A percentile compares a stretch with the other conserved stretches of the same genome.
These are phyloP conservation scores for Rhizopogon sp. DNA, from an alignment of 768 basidiomycete genomes.

Conservation along the genomic window DNA sequence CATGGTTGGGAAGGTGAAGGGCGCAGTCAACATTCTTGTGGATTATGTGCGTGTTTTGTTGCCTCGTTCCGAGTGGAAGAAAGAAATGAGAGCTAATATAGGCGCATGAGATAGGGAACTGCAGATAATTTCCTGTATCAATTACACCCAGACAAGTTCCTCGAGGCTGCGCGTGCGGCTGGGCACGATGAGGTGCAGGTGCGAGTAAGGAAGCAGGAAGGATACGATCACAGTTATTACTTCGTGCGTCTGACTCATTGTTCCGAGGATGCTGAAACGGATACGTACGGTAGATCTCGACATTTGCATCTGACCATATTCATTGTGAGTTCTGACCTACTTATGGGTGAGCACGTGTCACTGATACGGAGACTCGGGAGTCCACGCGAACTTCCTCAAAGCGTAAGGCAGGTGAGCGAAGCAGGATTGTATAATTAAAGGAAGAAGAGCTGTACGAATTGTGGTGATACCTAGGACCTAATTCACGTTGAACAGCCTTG, in stretches of 20 bases:
- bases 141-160: slow-evolving; percentile 86
- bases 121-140: slow-evolving; percentile 83
- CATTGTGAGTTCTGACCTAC: slow-evolving; percentile 53
- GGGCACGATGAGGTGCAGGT: slow-evolving; percentile 76
- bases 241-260: slow-evolving; percentile 49
- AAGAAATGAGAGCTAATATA: neutral
- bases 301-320: slow-evolving; percentile 86
- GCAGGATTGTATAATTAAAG: neutral
- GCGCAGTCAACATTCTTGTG: slow-evolving; percentile 72
- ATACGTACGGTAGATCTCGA: slow-evolving; percentile 60
- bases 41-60: slow-evolving; percentile 62
- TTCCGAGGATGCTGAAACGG: neutral
- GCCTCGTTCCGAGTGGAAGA: neutral
- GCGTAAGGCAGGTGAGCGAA: slow-evolving; percentile 32
- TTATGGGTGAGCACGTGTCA: slow-evolving; percentile 7
- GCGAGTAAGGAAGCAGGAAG: slow-evolving; percentile 71
- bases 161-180: slow-evolving; percentile 67
- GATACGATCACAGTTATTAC: slow-evolving; percentile 88
- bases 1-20: slow-evolving; percentile 59
- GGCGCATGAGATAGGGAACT: slow-evolving; percentile 50
- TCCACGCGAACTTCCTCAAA: slow-evolving; percentile 86
- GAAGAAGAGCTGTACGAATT: neutral
- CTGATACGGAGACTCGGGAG: slow-evolving; percentile 31
- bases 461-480: too few species aligned
- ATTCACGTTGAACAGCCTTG: too few species aligned